These are phyloP conservation scores for Earliella scabrosa DNA, from an alignment of 1,284 basidiomycete species.

Conservation along the genomic window DNA sequence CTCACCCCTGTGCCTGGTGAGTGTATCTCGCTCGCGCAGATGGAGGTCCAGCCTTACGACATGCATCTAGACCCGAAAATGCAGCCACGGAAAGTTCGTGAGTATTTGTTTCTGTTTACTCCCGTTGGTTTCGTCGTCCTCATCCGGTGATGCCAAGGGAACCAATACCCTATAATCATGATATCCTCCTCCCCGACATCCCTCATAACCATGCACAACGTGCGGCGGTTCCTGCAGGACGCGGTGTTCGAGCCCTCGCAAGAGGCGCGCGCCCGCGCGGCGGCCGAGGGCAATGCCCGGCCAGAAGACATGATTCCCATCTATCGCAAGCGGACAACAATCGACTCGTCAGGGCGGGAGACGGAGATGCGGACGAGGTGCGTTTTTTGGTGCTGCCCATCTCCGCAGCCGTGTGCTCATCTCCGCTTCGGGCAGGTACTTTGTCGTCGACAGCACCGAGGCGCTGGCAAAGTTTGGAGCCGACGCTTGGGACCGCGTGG, in stretches of 20 bases:
- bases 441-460: constrained; percentile 92
- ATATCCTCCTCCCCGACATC: constrained; percentile 96
- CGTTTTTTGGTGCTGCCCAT: background rate
- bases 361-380: constrained; percentile 48
- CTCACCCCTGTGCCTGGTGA: constrained; percentile 21
- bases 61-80: constrained; percentile 50
- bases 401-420: background rate
- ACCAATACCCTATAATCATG: constrained; percentile 91
- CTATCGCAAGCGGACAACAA: constrained; percentile 74
- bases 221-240: constrained; percentile 92
- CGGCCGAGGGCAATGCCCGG: constrained; percentile 72
- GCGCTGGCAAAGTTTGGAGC: constrained; percentile 90
- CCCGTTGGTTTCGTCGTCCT: background rate
- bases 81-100: constrained; percentile 64
- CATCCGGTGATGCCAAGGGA: constrained; percentile 37
- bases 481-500: constrained; percentile 94
- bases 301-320: constrained; percentile 87
- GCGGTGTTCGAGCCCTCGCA: constrained; percentile 85
- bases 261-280: constrained; percentile 69
- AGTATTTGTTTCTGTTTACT: constrained; percentile 28
- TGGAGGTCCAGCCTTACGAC: background rate
- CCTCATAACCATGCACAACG: constrained; percentile 97
- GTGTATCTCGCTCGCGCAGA: constrained; percentile 2
- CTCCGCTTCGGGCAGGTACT: constrained; percentile 53
- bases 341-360: constrained; percentile 55